A percentile compares a stretch with the other conserved stretches of the same genome.
Conservation (phyloP, 768 basidiomycete species). For the Panellus pusillus region DNA sequence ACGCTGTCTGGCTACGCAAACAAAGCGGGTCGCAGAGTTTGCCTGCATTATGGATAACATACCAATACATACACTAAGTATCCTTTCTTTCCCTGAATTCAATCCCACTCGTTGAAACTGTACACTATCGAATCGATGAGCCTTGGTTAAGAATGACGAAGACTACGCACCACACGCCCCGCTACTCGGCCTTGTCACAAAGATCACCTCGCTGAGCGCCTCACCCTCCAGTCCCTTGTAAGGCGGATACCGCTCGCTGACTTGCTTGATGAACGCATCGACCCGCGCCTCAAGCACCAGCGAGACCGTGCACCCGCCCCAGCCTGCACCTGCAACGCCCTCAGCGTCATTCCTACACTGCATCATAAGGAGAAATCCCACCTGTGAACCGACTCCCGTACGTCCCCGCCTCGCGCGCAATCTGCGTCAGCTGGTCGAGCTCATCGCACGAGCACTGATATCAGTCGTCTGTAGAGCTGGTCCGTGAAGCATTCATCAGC, state of each 20-base stretch:
- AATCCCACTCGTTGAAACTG: conserved; percentile 21
- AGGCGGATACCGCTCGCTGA: conserved; percentile 62
- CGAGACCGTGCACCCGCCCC: conserved; percentile 90
- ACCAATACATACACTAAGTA: background rate
- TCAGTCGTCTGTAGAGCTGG: conserved; percentile 64
- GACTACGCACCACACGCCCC: conserved; percentile 76
- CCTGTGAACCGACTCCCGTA: conserved; percentile 83
- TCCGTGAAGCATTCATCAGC: conserved; percentile 80
- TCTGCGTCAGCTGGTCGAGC: conserved; percentile 62
- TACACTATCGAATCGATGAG: conserved; percentile 23
- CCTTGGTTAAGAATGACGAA: conserved; percentile 9
- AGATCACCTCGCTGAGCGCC: conserved; percentile 64
- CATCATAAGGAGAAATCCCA: conserved; percentile 26
- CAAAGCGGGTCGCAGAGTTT: too few species aligned
- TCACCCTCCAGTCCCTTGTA: conserved; percentile 62
- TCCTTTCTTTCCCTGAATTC: background rate
- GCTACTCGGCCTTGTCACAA: conserved; percentile 80
- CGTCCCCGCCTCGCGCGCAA: conserved; percentile 72
- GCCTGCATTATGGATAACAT: background rate
- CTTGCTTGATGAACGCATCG: conserved; percentile 58
- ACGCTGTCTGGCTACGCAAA: too few species aligned
- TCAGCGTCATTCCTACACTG: too few species aligned
- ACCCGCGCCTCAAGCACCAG: conserved; percentile 68
- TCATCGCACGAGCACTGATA: conserved; percentile 82
- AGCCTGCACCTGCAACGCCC: conserved; percentile 66